phyloP scores from a whole-genome alignment of 257 asterid species.

The Solanum ossicruentum region DNA sequence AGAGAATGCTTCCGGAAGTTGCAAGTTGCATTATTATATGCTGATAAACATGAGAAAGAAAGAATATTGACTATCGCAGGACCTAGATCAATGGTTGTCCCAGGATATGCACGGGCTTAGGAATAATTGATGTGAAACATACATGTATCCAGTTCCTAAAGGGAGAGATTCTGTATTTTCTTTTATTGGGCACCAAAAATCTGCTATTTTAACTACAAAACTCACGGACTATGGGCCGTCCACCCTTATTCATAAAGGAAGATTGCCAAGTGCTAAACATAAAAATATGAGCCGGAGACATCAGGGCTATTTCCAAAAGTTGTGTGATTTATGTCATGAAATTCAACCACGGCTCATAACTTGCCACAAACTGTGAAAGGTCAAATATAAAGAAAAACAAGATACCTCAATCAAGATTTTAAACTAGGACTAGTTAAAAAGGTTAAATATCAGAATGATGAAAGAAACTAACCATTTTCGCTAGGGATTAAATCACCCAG shows the following conservation, averaged over 20 bases:
- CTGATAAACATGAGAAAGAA: neutral
- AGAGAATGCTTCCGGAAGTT: neutral
- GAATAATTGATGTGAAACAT: neutral
- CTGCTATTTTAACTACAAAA: neutral
- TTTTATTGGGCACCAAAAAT: neutral
- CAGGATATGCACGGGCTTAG: neutral
- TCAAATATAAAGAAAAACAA: neutral
- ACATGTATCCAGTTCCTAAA: neutral
- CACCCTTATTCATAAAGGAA: neutral
- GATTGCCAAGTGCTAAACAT: neutral
- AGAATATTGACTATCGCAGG: neutral
- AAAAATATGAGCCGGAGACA: neutral
- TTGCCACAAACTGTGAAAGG: neutral
- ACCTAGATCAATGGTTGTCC: neutral
- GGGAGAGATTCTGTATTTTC: neutral
- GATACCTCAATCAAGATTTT: neutral
- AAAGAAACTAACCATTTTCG: conserved; percentile 55
- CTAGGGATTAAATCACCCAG: conserved; percentile 47
- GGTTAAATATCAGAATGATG: neutral
- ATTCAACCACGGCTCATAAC: neutral
- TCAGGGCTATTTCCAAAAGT: neutral
- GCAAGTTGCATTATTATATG: neutral
- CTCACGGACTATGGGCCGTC: neutral
- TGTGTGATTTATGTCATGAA: neutral
- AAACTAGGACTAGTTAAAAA: neutral